Evolutionary conservation across 192 early-diverging fungal species (phyloP).

Genomic region (Linderina pennispora): DNA sequence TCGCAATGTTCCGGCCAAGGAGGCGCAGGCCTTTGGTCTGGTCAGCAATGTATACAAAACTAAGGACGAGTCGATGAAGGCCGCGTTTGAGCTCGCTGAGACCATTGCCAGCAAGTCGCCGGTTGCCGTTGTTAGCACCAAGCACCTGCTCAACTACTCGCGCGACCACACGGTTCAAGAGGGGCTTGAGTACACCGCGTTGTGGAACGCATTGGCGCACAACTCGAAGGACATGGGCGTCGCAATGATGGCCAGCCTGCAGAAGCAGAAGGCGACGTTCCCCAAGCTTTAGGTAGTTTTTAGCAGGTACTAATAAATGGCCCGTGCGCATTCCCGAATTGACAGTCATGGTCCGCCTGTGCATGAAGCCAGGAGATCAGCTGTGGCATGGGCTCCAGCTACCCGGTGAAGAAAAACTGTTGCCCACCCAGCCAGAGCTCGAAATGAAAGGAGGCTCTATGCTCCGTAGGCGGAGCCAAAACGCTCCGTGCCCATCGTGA

Average conservation of each 20-base stretch:
- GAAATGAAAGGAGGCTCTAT: too few relatives aligned
- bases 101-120: slow-evolving; percentile 87
- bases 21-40: slow-evolving; percentile 59
- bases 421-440: too few relatives aligned
- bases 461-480: too few relatives aligned
- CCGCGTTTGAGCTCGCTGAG: slow-evolving; percentile 61
- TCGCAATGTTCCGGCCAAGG: slow-evolving; percentile 58
- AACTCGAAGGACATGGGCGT: slow-evolving; percentile 53
- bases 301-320: not conserved
- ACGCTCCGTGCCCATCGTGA: too few relatives aligned
- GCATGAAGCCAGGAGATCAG: too few relatives aligned
- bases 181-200: slow-evolving; percentile 76
- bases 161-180: slow-evolving; percentile 90
- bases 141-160: slow-evolving; percentile 84
- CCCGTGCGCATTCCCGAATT: too few relatives aligned
- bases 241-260: slow-evolving; percentile 31
- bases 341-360: too few relatives aligned
- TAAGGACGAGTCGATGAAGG: slow-evolving; percentile 13
- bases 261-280: slow-evolving; percentile 33
- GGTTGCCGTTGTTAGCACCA: slow-evolving; percentile 78
- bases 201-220: slow-evolving; percentile 86
- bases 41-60: slow-evolving; percentile 48
- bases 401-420: too few relatives aligned
- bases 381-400: too few relatives aligned
- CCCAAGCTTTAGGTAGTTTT: slow-evolving; percentile 25